These are phyloP conservation scores for Crithidia mellificae DNA, from an alignment of 208 protist species.

Conservation along the genomic window DNA sequence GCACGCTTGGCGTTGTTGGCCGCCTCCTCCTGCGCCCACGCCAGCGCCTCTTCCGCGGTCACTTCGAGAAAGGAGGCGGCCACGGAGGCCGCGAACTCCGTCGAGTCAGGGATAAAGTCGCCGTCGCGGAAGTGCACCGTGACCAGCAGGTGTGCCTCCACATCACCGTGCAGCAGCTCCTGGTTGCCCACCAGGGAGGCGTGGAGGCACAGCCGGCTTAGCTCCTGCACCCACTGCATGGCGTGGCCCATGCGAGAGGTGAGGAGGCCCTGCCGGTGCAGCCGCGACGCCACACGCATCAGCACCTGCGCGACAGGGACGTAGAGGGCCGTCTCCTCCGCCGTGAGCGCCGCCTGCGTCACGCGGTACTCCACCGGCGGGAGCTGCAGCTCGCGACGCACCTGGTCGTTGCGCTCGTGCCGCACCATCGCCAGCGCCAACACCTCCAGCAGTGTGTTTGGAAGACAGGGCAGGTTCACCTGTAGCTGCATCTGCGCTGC, in stretches of 20 bases:
- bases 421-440: conserved; percentile 44
- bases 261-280: conserved; percentile 44
- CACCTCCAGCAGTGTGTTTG: conserved; percentile 21
- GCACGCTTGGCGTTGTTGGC: not conserved
- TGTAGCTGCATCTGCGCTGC: not conserved
- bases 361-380: conserved; percentile 21
- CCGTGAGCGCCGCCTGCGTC: conserved; percentile 17
- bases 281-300: conserved; percentile 16
- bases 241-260: conserved; percentile 29
- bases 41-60: conserved; percentile 37
- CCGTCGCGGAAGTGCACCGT: not conserved
- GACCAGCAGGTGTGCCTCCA: conserved; percentile 12
- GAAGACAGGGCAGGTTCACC: conserved; percentile 8
- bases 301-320: conserved; percentile 34
- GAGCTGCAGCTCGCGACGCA: conserved; percentile 39
- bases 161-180: conserved; percentile 21
- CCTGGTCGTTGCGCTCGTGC: conserved; percentile 41
- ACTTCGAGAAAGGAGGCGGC: conserved; percentile 33
- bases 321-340: conserved; percentile 44
- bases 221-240: conserved; percentile 52
- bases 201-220: conserved; percentile 47
- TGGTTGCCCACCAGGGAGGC: conserved; percentile 25
- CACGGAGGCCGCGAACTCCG: conserved; percentile 9
- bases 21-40: conserved; percentile 28
- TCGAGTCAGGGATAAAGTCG: not conserved